Base-by-base conservation (phyloP, 345 rosid genomes). In the Zanthoxylum bungeanum region DNA sequence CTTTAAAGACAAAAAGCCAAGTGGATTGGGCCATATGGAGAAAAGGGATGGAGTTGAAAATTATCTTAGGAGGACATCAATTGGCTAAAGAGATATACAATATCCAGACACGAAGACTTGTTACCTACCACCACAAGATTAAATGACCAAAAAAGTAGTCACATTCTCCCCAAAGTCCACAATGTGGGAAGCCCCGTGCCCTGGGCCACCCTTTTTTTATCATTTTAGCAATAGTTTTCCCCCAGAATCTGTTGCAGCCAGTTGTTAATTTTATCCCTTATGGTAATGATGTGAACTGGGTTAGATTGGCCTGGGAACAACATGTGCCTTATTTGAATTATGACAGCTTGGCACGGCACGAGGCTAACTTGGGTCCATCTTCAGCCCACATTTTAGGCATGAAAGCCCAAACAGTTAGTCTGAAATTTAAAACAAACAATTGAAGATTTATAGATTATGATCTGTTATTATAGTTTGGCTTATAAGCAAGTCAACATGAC, bases 1-100 rank as follows among this genome's bases (percentile, higher is more conserved):
- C 58, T n/a, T 70, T 31, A 69, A 69, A 46, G 27, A 16, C 17
- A 61, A 49, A 73, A 62, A 62, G 70, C 34, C 59, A 47, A 30
- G n/a, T 57, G 44, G 50, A 25, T 75, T 60, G 60, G 49, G 33
- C 44, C 19, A 27, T 51, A 21, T 27, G 50, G 24, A 62, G 37
- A 50, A 2, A 5, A 39, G 60, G 36, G 49, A 36, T 46, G 14
- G 50, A 44, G 14, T 19, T 46, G n/a, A 16, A 46, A 47, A 47
- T 3, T 2, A 47, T 47, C 5, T 3, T 16, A 47, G 5, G 40
- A 37, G 40, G 40, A 37, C 40, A 37, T 37, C 40, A 5, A 47
- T 47, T 47, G 4, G 16, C 21, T 3, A 47, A 16, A 47, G 21
- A 47, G 21, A 4, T 0, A 17, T 16, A 16, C 21, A 14, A 1